Conservation (phyloP, 495 filamentous ascomycete genomes). For the Hapsidospora chrysogenum region DNA sequence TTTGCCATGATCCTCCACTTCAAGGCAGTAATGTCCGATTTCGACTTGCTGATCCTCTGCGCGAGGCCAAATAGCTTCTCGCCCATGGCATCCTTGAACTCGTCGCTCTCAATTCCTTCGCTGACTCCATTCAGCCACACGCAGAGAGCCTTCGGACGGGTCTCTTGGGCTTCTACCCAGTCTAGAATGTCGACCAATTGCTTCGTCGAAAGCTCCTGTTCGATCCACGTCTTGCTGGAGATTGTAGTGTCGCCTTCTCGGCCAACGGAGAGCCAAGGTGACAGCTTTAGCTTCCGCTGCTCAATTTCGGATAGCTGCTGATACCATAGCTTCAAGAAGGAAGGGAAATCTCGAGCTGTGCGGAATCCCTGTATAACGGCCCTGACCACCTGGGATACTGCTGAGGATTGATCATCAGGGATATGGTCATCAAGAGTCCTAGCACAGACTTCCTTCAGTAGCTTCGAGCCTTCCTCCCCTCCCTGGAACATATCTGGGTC, state of each 20-base stretch:
- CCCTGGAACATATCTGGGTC: slow-evolving; percentile 53
- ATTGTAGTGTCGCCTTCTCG: neutral
- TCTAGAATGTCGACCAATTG: neutral
- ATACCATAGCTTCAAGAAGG: slow-evolving; percentile 43
- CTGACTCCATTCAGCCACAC: neutral
- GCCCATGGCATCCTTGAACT: neutral
- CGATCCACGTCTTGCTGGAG: neutral
- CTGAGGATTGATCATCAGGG: slow-evolving; percentile 4
- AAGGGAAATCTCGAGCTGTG: slow-evolving; percentile 35
- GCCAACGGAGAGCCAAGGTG: neutral
- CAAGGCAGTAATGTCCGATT: neutral
- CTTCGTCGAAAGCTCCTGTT: neutral
- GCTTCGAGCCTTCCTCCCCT: slow-evolving; percentile 11
- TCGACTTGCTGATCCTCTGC: neutral
- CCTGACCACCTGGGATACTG: slow-evolving; percentile 16
- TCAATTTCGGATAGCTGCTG: slow-evolving; percentile 32
- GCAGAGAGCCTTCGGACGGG: slow-evolving; percentile 1
- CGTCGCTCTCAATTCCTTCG: neutral
- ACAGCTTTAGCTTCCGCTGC: slow-evolving; percentile 8
- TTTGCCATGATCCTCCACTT: slow-evolving; percentile 2
- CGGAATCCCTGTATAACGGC: slow-evolving; percentile 47
- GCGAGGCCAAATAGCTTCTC: neutral
- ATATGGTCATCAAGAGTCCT: slow-evolving; percentile 8
- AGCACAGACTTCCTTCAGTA: slow-evolving; percentile 18
- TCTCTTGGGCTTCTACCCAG: neutral